phyloP scores from a whole-genome alignment of 192 early-diverging fungal species.

The Gonapodya prolifera region DNA sequence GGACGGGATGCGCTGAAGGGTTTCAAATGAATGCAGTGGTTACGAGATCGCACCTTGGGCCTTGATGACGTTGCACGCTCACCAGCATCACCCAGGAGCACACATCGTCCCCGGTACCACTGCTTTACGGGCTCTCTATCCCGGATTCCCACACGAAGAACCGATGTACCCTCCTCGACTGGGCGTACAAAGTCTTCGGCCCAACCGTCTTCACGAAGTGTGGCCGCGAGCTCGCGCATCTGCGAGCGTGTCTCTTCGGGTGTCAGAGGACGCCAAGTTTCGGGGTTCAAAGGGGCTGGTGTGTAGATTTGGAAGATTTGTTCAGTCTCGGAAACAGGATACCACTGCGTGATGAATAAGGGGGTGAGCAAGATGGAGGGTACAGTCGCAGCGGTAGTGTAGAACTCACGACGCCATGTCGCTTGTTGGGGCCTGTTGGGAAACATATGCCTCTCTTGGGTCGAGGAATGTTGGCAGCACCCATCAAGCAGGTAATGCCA shows the following conservation, averaged over 20 bases:
- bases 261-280: conserved; percentile 24
- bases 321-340: conserved; percentile 15
- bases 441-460: conserved; percentile 20
- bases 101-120: conserved; percentile 7
- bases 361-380: not conserved
- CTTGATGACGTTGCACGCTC: not conserved
- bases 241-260: conserved; percentile 16
- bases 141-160: conserved; percentile 23
- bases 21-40: not conserved
- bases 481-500: conserved; percentile 31
- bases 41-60: not conserved
- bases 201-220: conserved; percentile 21
- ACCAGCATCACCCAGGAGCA: conserved; percentile 1
- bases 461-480: conserved; percentile 19
- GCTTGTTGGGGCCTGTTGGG: conserved; percentile 8
- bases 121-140: conserved; percentile 17
- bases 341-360: conserved; percentile 10
- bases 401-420: not conserved
- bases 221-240: conserved; percentile 10
- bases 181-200: conserved; percentile 14
- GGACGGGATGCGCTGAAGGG: not conserved
- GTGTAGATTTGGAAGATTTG: conserved; percentile 33
- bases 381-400: conserved; percentile 11
- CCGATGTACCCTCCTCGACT: conserved; percentile 14
- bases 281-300: conserved; percentile 21